Evolutionary conservation across 306 rosid species (phyloP).

Genomic region (Rubus parviflorus): DNA sequence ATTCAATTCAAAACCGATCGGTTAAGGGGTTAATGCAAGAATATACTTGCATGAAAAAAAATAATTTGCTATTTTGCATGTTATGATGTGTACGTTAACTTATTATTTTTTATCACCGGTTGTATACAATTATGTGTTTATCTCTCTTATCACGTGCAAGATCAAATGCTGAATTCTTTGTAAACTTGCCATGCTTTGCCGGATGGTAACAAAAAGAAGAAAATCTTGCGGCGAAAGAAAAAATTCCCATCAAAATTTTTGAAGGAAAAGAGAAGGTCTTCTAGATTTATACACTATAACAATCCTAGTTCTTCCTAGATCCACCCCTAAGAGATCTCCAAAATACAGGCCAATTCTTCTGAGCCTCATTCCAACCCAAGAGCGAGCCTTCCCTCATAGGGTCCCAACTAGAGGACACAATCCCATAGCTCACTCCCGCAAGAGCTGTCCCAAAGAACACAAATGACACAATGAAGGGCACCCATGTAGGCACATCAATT

Average conservation of each 20-base stretch:
- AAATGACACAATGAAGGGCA: conserved; percentile 86
- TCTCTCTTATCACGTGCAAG: neutral
- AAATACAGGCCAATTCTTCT: conserved; percentile 75
- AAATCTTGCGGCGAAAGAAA: neutral
- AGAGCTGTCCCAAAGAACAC: conserved; percentile 86
- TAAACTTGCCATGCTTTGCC: neutral
- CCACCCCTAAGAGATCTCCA: conserved; percentile 57
- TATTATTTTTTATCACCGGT: too few relatives aligned
- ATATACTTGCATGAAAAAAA: neutral
- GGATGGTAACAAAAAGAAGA: neutral
- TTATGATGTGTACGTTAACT: too few relatives aligned
- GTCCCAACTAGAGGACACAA: conserved; percentile 92
- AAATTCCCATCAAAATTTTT: neutral
- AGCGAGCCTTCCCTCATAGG: conserved; percentile 69
- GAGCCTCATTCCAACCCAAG: conserved; percentile 72
- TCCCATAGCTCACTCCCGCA: conserved; percentile 93
- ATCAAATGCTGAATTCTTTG: neutral
- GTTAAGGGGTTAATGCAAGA: neutral
- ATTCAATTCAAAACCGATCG: neutral
- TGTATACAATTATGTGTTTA: neutral
- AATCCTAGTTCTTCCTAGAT: conserved; percentile 40
- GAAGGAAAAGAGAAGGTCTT: neutral
- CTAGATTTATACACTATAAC: neutral
- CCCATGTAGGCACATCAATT: conserved; percentile 89
- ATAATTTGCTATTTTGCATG: neutral